Evolutionary conservation across 2,329 filamentous ascomycete species (phyloP), one percentile per base, ranked within the genome.

Genomic region (Xylaria sp.): DNA sequence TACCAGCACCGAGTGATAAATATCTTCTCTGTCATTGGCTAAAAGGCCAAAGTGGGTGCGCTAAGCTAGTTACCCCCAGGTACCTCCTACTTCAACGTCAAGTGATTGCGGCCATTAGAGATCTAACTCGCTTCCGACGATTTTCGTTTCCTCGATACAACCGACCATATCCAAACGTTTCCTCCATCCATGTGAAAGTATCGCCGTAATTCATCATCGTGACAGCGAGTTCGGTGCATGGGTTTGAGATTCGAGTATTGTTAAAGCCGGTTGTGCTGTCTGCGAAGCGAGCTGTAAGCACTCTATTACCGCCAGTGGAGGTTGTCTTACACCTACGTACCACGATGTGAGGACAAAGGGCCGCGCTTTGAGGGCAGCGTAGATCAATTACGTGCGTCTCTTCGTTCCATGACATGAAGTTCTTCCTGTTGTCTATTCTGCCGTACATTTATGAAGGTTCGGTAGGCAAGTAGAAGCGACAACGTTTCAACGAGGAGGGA

Each of bases 1-100:
- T n/a, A n/a, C 39, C 57, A 57, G 61, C 34, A n/a, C 42, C 42
- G 57, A 42, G 61, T 45, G 36, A 58, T 55, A 61, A 71, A 73
- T 75, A 70, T 65, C 36, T 63, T 68, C 39, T 17, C 63, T 64
- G n/a, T 71, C 64, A 76, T 76, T 76, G 74, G 74, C 67, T 56
- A 60, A 17, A n/a, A n/a, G n/a, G 0, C n/a, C 17, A 30, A 27
- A 54, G 55, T 50, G 27, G 65, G 32, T 50, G 36, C 19, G 27
- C 34, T 24, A 6, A 21, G 32, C 32, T 57, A 51, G 2, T 17
- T 19, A 19, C 2, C 45, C 53, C 61, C 61, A 58, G 54, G 21
- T 51, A 34, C n/a, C n/a, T n/a, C n/a, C n/a, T n/a, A n/a, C n/a
- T n/a, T n/a, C n/a, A n/a, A n/a, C n/a, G n/a, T n/a, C n/a, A n/a